phyloP scores from a whole-genome alignment of 345 rosid species.

The Conringia planisiliqua region DNA sequence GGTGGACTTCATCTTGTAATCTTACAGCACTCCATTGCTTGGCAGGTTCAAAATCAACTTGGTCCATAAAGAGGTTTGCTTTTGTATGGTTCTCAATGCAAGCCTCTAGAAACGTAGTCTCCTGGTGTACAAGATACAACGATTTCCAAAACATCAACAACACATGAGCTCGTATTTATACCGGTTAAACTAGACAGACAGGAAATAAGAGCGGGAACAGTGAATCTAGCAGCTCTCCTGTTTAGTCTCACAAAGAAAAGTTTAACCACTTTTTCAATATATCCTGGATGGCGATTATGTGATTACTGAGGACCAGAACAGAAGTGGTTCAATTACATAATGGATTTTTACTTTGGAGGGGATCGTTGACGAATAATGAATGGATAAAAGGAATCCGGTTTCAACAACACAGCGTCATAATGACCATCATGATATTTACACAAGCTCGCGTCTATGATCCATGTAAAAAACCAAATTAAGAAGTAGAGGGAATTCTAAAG shows the following conservation, averaged over 20 bases:
- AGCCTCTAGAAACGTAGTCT: conserved; percentile 81
- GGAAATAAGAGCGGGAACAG: not conserved
- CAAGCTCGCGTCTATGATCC: not conserved
- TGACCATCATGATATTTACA: not conserved
- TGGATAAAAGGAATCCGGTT: not conserved
- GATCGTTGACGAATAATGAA: not conserved
- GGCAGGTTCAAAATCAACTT: conserved; percentile 98
- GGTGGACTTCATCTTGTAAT: conserved; percentile 52
- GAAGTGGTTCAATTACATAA: not conserved
- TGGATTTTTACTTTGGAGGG: not conserved
- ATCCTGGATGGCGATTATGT: not conserved
- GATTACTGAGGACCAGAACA: not conserved
- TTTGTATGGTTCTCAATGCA: conserved; percentile 96
- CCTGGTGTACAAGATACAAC: conserved; percentile 48
- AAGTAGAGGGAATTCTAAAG: not conserved
- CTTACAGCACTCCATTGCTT: conserved; percentile 71
- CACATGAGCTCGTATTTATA: not conserved
- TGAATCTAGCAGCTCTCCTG: not conserved
- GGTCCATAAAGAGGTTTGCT: conserved; percentile 88
- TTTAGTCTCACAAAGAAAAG: not conserved
- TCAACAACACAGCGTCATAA: not conserved
- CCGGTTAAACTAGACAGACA: not conserved
- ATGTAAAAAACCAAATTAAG: not conserved
- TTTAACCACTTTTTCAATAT: not conserved
- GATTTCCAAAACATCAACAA: conserved; percentile 10